Percentiles rank a stretch among this genome's conserved stretches.
Conservation (phyloP, 352 stramenopile species). For the Phytophthora ramorum region DNA sequence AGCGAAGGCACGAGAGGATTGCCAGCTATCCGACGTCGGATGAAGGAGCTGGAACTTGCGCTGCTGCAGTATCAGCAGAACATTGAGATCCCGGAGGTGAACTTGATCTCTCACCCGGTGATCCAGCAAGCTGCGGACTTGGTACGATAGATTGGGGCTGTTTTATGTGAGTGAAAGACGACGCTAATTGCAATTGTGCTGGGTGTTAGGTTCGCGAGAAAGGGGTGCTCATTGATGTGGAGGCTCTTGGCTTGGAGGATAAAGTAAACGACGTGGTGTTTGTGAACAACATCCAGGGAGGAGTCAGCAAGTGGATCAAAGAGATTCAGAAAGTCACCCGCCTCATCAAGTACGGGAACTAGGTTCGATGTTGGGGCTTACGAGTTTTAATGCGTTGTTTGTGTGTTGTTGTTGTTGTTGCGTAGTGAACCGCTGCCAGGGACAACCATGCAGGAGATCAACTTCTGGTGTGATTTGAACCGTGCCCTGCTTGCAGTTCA, state of each 20-base stretch:
- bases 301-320: constrained; percentile 95
- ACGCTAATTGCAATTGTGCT: not conserved
- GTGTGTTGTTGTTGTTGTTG: not conserved
- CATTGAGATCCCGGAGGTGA: constrained; percentile 94
- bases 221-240: constrained; percentile 80
- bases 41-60: constrained; percentile 95
- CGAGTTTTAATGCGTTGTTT: constrained; percentile 1
- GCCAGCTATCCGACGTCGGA: constrained; percentile 87
- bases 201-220: constrained; percentile 65
- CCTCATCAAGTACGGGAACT: constrained; percentile 58
- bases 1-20: constrained; percentile 77
- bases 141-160: constrained; percentile 16
- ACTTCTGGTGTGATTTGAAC: constrained; percentile 95
- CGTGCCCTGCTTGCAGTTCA: constrained; percentile 88
- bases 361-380: not conserved
- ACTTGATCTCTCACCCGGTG: constrained; percentile 87
- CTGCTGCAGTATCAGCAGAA: constrained; percentile 95
- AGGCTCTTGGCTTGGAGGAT: constrained; percentile 81
- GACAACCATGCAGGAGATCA: constrained; percentile 93
- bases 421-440: constrained; percentile 76
- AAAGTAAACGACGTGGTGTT: constrained; percentile 87
- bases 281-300: constrained; percentile 87
- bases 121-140: constrained; percentile 84
- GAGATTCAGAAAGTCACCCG: constrained; percentile 95
- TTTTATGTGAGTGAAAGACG: not conserved